Evolutionary conservation across 2,329 filamentous ascomycete species (phyloP), one percentile per base, ranked within the genome.

Genomic region (Trichoderma citrinoviride): DNA sequence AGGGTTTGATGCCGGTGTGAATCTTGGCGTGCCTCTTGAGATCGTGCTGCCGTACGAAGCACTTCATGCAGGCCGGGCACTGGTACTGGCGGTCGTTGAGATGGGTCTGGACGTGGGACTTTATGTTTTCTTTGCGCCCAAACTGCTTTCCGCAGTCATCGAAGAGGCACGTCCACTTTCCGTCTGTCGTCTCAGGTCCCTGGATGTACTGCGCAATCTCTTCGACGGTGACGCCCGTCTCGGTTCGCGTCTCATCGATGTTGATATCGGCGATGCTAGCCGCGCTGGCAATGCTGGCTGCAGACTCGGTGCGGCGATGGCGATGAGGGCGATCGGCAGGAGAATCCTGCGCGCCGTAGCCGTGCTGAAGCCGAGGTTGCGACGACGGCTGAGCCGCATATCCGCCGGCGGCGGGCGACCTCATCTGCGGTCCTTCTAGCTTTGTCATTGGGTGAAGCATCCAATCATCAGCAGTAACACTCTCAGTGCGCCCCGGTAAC

Each of bases 91-190:
- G 87, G 76, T 99, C 95, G 72, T 96, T 95, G 68, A 99, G 88
- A 78, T 99, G 95, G 3, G 95, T 99, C 78, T 99, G 95, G 15
- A 99, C 92, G 76, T 99, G 95, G 0, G 93, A 96, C 76, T 97
- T 96, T 81, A 98, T 97, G 79, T 99, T 98, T 77, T 99, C 95
- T 77, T 97, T 96, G 71, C 95, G 87, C n/a, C 93, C 94, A 74
- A 99, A 98, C 61, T 88, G 87, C 77, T 97, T 96, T 70, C 88
- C 86, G 77, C 95, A 99, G 29, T 88, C 88, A 8, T 92, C 83
- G 65, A 80, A 93, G n/a, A 86, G 78, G 74, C 91, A 95, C 7
- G 88, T 81, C 89, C 90, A 95, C 77, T 92, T 93, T 70, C 89
- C 88, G 70, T 93, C 90, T n/a, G 77, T 75, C 3, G 87, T 81